Percentiles rank a stretch among this genome's conserved stretches.
phyloP scores from a whole-genome alignment of 148 eudicot genomes.

The Limonium bicolor region DNA sequence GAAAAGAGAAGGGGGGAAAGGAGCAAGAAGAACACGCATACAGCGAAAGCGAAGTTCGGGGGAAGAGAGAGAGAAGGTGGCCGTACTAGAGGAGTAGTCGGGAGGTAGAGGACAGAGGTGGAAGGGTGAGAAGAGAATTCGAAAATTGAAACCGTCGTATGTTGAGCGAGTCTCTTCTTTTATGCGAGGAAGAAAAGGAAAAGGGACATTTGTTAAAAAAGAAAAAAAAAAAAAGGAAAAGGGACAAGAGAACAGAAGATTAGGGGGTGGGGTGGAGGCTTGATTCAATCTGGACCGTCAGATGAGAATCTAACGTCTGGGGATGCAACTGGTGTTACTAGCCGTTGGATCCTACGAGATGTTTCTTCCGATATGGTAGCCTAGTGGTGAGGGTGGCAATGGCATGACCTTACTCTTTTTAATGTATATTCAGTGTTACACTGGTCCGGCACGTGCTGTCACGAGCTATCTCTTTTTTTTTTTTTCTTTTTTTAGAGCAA shows the following conservation, averaged over 20 bases:
- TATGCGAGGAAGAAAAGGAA: slow-evolving; percentile 1
- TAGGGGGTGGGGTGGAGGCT: slow-evolving; percentile 6
- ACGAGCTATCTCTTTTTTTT: no score
- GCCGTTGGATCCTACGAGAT: slow-evolving; percentile 29
- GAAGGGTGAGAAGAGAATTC: background rate
- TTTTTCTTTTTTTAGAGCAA: no score
- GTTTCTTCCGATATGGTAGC: no score
- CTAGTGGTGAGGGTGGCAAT: no score
- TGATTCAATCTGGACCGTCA: slow-evolving; percentile 19
- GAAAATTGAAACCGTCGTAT: slow-evolving; percentile 9
- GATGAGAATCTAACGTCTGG: slow-evolving; percentile 19
- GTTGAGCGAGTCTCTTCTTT: no score
- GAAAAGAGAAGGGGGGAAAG: slow-evolving; percentile 1
- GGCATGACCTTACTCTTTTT: no score
- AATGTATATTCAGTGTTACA: no score
- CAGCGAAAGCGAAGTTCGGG: background rate
- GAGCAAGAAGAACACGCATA: slow-evolving; percentile 2
- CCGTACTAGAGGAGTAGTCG: no score
- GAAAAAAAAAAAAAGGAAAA: background rate
- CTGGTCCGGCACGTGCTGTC: no score
- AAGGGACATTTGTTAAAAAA: background rate
- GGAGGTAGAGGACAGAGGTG: background rate
- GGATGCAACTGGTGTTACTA: background rate
- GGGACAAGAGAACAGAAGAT: background rate
- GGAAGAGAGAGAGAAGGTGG: background rate